phyloP scores from a whole-genome alignment of 2,329 filamentous ascomycete genomes.

The Triangularia setosa region DNA sequence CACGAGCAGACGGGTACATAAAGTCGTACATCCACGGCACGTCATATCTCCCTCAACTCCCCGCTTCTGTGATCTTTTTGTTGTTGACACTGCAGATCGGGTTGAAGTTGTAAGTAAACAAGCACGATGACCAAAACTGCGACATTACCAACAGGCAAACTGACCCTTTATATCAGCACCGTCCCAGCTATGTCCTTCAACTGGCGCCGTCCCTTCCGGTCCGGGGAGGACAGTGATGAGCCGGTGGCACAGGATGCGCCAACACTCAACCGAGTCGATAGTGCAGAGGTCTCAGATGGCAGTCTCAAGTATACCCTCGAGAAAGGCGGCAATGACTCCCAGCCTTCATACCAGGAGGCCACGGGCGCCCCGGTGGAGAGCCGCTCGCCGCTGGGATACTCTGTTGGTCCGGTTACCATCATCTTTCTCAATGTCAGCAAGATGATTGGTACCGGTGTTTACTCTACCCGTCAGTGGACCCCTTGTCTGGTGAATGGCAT shows the following conservation, averaged over 20 bases:
- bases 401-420: constrained; percentile 52
- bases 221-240: not conserved
- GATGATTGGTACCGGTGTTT: constrained; percentile 62
- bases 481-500: not conserved
- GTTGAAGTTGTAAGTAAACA: not conserved
- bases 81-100: not conserved
- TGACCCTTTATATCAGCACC: not conserved
- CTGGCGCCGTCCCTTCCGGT: constrained; percentile 21
- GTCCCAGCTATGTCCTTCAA: constrained; percentile 14
- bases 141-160: no score
- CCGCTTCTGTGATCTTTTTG: not conserved
- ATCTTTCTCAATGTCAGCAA: constrained; percentile 57
- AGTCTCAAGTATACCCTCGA: constrained; percentile 25
- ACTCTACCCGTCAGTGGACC: constrained; percentile 55
- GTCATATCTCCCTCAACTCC: not conserved
- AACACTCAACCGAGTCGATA: not conserved
- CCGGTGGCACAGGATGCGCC: not conserved
- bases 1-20: not conserved
- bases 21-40: not conserved
- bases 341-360: constrained; percentile 53
- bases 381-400: constrained; percentile 56
- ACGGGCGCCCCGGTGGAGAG: constrained; percentile 58
- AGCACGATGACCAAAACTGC: not conserved
- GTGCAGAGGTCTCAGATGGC: constrained; percentile 22
- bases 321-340: constrained; percentile 40